Base-by-base conservation (phyloP, 1,139 yeast species). In the Zygoascus meyerae region DNA sequence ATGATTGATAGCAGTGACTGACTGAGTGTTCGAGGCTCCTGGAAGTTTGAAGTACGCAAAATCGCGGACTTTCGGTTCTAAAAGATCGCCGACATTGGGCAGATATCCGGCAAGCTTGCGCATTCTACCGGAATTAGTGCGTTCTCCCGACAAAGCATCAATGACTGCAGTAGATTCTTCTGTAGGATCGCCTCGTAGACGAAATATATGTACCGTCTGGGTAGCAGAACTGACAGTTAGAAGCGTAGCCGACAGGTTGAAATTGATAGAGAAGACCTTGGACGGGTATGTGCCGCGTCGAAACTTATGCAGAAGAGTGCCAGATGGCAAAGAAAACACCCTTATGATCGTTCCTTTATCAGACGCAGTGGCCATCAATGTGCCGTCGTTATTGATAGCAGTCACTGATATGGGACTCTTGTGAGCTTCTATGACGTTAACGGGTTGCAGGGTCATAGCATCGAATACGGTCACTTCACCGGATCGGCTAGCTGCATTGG, bases 261-360 rank as follows among this genome's bases (percentile, higher is more conserved):
- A 92, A 32, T 82, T 77, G 53, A 92, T 73, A 1, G 95, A 83
- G 60, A 82, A 84, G n/a, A 92, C 87, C 58, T 76, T 81, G 5
- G 97, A 84, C 2, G 95, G 95, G 62, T 90, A 90, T 1, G 97
- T 86, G 1, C 98, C 98, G 61, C 97, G 75, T 56, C 98, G 74
- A 65, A 92, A 92, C 64, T 92, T 97, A 61, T 79, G 87, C 44
- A 90, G 68, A 59, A 90, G 86, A 16, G 79, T 74, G 0, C 97
- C 97, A 0, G 86, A 77, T 26, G 83, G 84, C 1, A 87, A 87
- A n/a, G 83, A 74, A 60, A 92, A 92, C 1, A 92, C 86, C 49
- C 98, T 72, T 1, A 92, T 80, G 40, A 92, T 87, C 0, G 98
- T 92, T 3, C 98, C 98, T 62, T 89, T 89, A 55, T 87, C 95